Base-by-base conservation (phyloP, 2,329 filamentous ascomycete species). In the Cytospora leucostoma region DNA sequence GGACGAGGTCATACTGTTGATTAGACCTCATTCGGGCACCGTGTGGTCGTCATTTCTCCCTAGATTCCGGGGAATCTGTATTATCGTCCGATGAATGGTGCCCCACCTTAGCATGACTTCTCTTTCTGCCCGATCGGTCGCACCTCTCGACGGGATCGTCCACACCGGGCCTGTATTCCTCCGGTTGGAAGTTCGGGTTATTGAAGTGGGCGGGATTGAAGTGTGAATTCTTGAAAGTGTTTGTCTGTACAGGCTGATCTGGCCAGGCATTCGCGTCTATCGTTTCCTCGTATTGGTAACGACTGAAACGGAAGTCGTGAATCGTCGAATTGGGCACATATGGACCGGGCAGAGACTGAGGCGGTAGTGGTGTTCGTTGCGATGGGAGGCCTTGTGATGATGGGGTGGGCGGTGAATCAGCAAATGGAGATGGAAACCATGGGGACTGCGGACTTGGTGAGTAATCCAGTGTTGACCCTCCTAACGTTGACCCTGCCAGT, bases 181-280 rank as follows among this genome's bases (percentile, higher is more conserved):
- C 82, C 0, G 83, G 83, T 64, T 84, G 82, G 66, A 86, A 85
- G 67, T 84, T 80, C 49, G 85, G 84, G 67, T 89, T 90, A 65
- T 86, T 85, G 68, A 85, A 89, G 70, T 90, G 87, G 0, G 87
- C 86, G 54, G 82, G 82, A 69, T 89, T 89, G 75, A 85, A 88
- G 61, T 88, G 84, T 59, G 83, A 87, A 67, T 89, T 88, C 70
- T 86, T 87, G 70, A 89, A 89, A 1, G 83, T 85, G 57, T 78
- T 82, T 2, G 84, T 88, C 59, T 79, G 79, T 58, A 82, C 80
- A 4, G 77, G 74, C n/a, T 80, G 79, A 63, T 83, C 82, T 49
- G 71, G 72, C 55, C 71, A 72, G 71, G 52, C 71, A 73, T 63
- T 73, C 77, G 49, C 12, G 13, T 61, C 70, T 56, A 69, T 66